Base-by-base conservation (phyloP, 768 basidiomycete genomes). In the Phallus indusiatus region DNA sequence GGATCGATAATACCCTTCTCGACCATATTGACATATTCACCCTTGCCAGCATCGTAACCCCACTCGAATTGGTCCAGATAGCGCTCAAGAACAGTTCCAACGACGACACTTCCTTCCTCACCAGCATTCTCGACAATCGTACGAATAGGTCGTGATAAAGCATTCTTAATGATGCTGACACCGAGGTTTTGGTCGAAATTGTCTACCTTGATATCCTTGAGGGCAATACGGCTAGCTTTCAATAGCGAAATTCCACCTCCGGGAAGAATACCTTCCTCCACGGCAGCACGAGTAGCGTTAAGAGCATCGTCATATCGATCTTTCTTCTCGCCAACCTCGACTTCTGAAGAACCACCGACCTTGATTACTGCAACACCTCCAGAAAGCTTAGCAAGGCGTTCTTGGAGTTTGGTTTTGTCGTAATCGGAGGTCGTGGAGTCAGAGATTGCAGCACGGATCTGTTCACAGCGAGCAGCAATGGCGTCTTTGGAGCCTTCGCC, bases 161-260 rank as follows among this genome's bases (percentile, higher is more conserved):
- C 94, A 28, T 89, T 84, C 34, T 86, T 84, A 72, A 96, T 90
- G 73, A 96, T 97, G 61, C 84, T 81, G 21, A 97, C 90, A 65
- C 95, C 95, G 59, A 99, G 90, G 66, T 93, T 86, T 68, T 97
- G 94, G 76, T 98, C 95, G 68, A 98, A 98, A 88, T 97, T 97
- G 53, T 71, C 69, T 34, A 72, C 67, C 36, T 68, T 61, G 47
- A 62, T 64, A 47, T 85, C 84, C 11, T 81, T 63, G 50, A 94
- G 83, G 60, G 86, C 78, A 37, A 88, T 76, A 22, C 81, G 35
- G 48, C 57, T 83, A 2, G 91, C 90, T 73, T 93, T 92, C 68
- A 96, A 82, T 21, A 96, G 82, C 24, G 95, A 94, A 34, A 91
- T 85, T 71, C 94, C 94, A 68, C 95, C 95, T 48, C 95, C 95